Percentiles rank a stretch among this genome's conserved stretches.
Conservation (phyloP, 352 stramenopile species). For the Salisapilia sapeloensis region DNA sequence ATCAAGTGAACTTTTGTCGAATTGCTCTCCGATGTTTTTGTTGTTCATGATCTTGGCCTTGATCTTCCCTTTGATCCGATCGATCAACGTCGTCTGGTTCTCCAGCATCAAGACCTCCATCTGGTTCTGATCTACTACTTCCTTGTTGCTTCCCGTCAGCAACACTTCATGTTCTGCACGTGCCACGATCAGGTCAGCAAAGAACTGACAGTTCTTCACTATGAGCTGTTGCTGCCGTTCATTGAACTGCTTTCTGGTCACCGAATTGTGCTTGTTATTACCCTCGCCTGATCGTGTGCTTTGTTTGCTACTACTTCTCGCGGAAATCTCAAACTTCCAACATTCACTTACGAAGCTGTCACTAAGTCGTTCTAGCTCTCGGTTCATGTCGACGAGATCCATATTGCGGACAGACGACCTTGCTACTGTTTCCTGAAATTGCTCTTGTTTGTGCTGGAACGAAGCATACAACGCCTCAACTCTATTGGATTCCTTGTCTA, state of each 20-base stretch:
- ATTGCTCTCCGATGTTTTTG: conserved; percentile 80
- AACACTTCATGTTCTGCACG: conserved; percentile 62
- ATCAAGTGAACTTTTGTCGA: conserved; percentile 65
- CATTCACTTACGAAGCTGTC: conserved; percentile 70
- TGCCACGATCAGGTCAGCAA: conserved; percentile 59
- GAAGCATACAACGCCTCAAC: conserved; percentile 64
- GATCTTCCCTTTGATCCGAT: conserved; percentile 62
- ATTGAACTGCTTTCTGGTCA: conserved; percentile 51
- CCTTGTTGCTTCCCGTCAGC: conserved; percentile 49
- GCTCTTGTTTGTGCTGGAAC: conserved; percentile 68
- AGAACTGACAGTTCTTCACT: conserved; percentile 65
- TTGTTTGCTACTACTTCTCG: conserved; percentile 28
- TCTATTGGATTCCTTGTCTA: conserved; percentile 67
- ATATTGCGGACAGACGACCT: conserved; percentile 72
- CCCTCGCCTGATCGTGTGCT: conserved; percentile 17
- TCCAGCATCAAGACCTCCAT: conserved; percentile 40
- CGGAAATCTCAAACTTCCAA: conserved; percentile 79
- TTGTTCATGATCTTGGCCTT: conserved; percentile 82
- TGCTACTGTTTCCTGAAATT: conserved; percentile 60
- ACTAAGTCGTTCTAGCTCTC: conserved; percentile 59
- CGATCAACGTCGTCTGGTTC: conserved; percentile 29
- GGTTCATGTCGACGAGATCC: conserved; percentile 59
- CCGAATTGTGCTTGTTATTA: conserved; percentile 11
- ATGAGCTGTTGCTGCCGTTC: conserved; percentile 66
- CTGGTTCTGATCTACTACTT: conserved; percentile 9